Evolutionary conservation across 2,329 filamentous ascomycete genomes (phyloP), one percentile per base, ranked within the genome.

Genomic region (Calycina herbarum): DNA sequence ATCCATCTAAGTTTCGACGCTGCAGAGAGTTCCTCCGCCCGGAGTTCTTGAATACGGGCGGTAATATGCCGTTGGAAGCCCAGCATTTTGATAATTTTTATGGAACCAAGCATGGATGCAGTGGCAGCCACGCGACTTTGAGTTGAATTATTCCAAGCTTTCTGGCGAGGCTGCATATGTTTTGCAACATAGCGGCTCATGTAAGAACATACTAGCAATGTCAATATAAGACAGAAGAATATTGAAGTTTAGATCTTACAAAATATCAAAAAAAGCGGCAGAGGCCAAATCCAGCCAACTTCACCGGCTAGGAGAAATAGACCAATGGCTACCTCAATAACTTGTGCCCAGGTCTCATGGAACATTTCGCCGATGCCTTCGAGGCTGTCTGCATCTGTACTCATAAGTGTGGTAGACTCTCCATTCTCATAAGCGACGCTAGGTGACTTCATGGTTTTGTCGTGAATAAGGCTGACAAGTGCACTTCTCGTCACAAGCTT

Each of bases 321-420:
- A 0, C 80, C 81, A 31, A 82, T 68, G 0, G 76, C 54, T 0
- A 81, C 76, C 64, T 82, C 80, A 0, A 81, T n/a, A 0, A 76
- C 33, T 11, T 79, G 74, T 0, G 76, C 80, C 78, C 79, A 81
- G 0, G 75, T 75, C 56, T 82, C 80, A 60, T 82, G 79, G 17
- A 79, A 67, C 77, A 80, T 78, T 45, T 76, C 71, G 0, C 70
- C 73, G 2, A 75, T 70, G 0, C 66, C 66, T 0, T 73, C 73
- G 0, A 81, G 68, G 45, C 68, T 74, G 10, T 77, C 75, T 0
- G 77, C 74, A 66, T 82, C 80, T 1, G 76, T 80, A 63, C 75
- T 81, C 71, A 78, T 77, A 0, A 82, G 69, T 0, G 79, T 79
- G 0, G 78, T 68, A 3, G 76, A 75, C 27, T 73, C 74, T 1